Conservation (phyloP, 2,329 filamentous ascomycete genomes). For the Tricladium varicosporioides region DNA sequence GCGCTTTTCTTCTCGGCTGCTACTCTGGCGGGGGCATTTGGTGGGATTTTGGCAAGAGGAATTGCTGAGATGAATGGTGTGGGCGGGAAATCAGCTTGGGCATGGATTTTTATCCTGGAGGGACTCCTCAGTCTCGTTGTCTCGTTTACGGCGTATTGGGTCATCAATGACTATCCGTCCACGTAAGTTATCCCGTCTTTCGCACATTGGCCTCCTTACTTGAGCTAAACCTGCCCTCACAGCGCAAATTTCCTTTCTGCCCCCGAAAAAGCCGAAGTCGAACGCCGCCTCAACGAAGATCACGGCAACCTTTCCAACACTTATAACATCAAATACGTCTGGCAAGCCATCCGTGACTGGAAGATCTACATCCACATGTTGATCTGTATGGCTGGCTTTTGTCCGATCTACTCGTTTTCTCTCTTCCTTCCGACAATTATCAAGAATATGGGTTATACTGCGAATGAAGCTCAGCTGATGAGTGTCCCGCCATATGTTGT, state of each 20-base stretch:
- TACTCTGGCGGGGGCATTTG: conserved; percentile 51
- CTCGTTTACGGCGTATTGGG: conserved; percentile 25
- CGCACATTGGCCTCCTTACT: too few relatives aligned
- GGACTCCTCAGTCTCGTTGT: conserved; percentile 45
- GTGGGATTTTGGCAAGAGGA: conserved; percentile 50
- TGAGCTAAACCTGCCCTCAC: conserved; percentile 20
- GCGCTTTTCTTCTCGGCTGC: conserved; percentile 57
- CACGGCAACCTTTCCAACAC: conserved; percentile 20
- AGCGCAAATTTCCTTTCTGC: conserved; percentile 41
- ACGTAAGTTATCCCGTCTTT: conserved; percentile 8
- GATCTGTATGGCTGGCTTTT: conserved; percentile 20
- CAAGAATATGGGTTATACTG: conserved; percentile 49
- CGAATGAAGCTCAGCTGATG: conserved; percentile 45
- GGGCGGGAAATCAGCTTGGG: conserved; percentile 43
- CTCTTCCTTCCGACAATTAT: conserved; percentile 41
- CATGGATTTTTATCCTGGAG: conserved; percentile 52
- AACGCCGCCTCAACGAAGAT: conserved; percentile 20
- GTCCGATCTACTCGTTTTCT: conserved; percentile 22
- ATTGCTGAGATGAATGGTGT: conserved; percentile 46
- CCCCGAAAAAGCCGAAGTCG: conserved; percentile 33
- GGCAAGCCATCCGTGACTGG: conserved; percentile 44
- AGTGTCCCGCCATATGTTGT: conserved; percentile 53
- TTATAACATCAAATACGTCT: conserved; percentile 36
- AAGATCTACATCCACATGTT: conserved; percentile 38
- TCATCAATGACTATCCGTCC: conserved; percentile 16